A percentile compares a stretch with the other conserved stretches of the same genome.
Evolutionary conservation across 2,329 filamentous ascomycete genomes (phyloP).

Genomic region (Elsinoe australis): DNA sequence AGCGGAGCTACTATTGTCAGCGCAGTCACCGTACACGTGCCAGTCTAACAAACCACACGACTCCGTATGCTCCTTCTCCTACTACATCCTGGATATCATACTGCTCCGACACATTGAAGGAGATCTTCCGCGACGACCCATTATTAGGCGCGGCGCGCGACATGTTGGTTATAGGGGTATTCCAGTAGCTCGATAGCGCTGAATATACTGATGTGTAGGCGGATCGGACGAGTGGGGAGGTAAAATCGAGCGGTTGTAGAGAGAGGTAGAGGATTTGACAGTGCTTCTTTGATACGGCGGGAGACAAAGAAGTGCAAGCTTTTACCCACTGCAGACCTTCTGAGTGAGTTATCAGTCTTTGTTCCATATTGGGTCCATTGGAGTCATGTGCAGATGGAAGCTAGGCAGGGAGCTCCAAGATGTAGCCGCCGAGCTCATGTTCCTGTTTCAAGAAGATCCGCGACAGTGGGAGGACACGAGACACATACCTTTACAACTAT

Average conservation of each 20-base stretch:
- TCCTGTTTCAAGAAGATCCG: not conserved
- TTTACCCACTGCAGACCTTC: slow-evolving; percentile 4
- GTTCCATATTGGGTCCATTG: slow-evolving; percentile 12
- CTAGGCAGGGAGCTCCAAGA: slow-evolving; percentile 8
- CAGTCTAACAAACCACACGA: slow-evolving; percentile 75
- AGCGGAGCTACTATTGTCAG: slow-evolving; percentile 61
- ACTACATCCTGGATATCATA: slow-evolving; percentile 99
- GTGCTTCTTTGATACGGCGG: slow-evolving; percentile 6
- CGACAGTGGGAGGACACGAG: slow-evolving; percentile 5
- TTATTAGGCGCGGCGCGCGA: slow-evolving; percentile 31
- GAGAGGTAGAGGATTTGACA: slow-evolving; percentile 15
- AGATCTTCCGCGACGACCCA: slow-evolving; percentile 83
- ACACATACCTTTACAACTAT: slow-evolving; percentile 4
- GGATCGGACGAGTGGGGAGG: slow-evolving; percentile 4
- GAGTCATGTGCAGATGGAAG: slow-evolving; percentile 6
- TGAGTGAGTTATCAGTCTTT: slow-evolving; percentile 6
- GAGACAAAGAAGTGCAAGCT: slow-evolving; percentile 16
- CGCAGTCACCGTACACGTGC: slow-evolving; percentile 1
- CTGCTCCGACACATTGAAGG: slow-evolving; percentile 98
- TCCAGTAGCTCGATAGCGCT: slow-evolving; percentile 11
- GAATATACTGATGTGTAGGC: too few species aligned
- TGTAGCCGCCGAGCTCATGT: slow-evolving; percentile 4
- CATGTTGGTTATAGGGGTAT: slow-evolving; percentile 19
- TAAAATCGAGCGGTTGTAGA: slow-evolving; percentile 11
- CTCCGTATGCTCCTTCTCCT: slow-evolving; percentile 94